Evolutionary conservation across 139 green algal species (phyloP).

Genomic region (Micromonas pusilla): DNA sequence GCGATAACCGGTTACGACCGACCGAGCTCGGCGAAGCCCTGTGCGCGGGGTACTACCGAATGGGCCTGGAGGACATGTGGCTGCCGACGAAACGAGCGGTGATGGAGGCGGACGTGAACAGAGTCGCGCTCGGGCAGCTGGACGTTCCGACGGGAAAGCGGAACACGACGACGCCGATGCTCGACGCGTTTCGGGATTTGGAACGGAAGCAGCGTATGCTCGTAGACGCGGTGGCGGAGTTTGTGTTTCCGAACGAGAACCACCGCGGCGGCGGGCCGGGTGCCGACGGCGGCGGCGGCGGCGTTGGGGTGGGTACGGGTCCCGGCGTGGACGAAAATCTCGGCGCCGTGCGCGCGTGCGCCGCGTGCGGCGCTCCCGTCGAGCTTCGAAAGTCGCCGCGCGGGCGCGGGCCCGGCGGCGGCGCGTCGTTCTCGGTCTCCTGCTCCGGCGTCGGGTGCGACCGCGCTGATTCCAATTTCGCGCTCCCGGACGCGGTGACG

Average conservation of each 20-base stretch:
- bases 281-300: not conserved
- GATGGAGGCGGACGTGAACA: not conserved
- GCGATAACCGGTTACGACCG: constrained; percentile 55
- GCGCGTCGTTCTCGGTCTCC: not conserved
- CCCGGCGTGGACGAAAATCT: not conserved
- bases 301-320: not conserved
- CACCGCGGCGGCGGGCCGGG: not conserved
- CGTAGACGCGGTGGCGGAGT: not conserved
- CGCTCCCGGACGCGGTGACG: constrained; percentile 18
- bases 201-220: not conserved
- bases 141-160: constrained; percentile 21
- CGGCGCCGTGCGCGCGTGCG: not conserved
- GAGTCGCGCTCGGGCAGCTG: not conserved
- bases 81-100: not conserved
- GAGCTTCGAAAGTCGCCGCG: not conserved
- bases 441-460: not conserved
- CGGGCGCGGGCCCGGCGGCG: too few relatives aligned
- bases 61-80: constrained; percentile 50
- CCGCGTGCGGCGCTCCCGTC: not conserved
- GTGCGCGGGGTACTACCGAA: constrained; percentile 66
- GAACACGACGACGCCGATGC: constrained; percentile 40
- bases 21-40: constrained; percentile 73
- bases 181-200: not conserved
- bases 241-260: not conserved
- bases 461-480: not conserved